Base-by-base conservation (phyloP, 1,284 basidiomycete genomes). In the Ganoderma lucidum region DNA sequence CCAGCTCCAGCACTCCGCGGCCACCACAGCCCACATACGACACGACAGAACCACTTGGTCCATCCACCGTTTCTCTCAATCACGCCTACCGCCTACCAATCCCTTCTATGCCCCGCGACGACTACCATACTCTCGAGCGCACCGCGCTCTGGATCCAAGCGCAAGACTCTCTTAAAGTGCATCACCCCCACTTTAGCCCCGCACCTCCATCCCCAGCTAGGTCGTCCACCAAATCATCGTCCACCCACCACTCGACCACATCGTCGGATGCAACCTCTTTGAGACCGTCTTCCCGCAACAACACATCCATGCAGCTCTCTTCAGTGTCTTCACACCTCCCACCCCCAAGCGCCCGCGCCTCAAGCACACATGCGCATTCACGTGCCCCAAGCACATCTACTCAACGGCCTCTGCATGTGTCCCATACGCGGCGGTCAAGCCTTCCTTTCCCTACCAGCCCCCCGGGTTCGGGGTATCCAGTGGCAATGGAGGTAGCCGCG, bases 401-500 rank as follows among this genome's bases (percentile, higher is more conserved):
- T 30, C 69, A 63, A 39, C 65, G 66, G 17, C 67, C 65, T 2
- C 64, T 64, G 30, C 65, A 65, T 62, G 62, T 70, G 30, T 51
- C 64, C 17, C 63, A 56, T 41, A 42, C 65, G 35, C 65, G 66
- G 55, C 60, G 66, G 19, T 65, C 71, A 12, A 67, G 64, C 37
- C 66, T 75, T 32, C 75, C 77, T 14, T 78, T 78, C 69, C 77
- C 77, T 28, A 74, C 75, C 53, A 76, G 77, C 62, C 77, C 77
- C 19, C 76, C 76, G 0, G 77, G 77, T 19, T 76, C 76, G 0
- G 77, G 76, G 19, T 78, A 75, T 44, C 77, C 77, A 6, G 55
- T 75, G 35, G 66, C 70, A 39, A 62, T 78, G 42, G 72, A 77
- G 51, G 73, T 78, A 5, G 74, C 55, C 0, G 23, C 70, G 2